phyloP scores from a whole-genome alignment of 2,329 filamentous ascomycete species.

The Epichloe festucae region DNA sequence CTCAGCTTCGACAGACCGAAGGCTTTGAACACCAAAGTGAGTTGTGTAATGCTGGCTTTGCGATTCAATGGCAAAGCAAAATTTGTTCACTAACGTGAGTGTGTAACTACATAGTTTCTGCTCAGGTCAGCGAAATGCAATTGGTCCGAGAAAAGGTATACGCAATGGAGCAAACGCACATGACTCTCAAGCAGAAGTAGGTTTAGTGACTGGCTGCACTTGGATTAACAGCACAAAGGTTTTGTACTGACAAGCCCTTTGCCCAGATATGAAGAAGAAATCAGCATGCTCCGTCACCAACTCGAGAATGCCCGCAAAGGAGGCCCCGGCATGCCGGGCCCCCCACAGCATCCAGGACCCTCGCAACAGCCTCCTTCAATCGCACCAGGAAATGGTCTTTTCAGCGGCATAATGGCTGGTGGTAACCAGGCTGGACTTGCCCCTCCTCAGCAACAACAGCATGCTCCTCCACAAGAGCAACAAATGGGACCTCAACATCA shows the following conservation, averaged over 20 bases:
- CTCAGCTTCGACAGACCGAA: slow-evolving; percentile 64
- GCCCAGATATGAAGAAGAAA: slow-evolving; percentile 82
- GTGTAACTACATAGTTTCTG: slow-evolving; percentile 49
- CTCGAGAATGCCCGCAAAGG: slow-evolving; percentile 62
- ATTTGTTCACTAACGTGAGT: not conserved
- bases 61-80: not conserved
- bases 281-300: slow-evolving; percentile 73
- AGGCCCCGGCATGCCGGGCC: slow-evolving; percentile 48
- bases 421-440: slow-evolving; percentile 72
- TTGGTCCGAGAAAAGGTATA: slow-evolving; percentile 89
- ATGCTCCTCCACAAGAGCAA: slow-evolving; percentile 56
- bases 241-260: slow-evolving; percentile 5
- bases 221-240: slow-evolving; percentile 2
- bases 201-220: slow-evolving; percentile 17
- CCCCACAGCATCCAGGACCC: slow-evolving; percentile 65
- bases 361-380: slow-evolving; percentile 80
- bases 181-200: slow-evolving; percentile 84
- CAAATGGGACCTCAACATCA: slow-evolving; percentile 35
- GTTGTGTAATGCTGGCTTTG: slow-evolving; percentile 20
- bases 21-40: slow-evolving; percentile 90
- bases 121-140: slow-evolving; percentile 90
- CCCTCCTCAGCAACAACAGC: slow-evolving; percentile 52
- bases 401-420: slow-evolving; percentile 92
- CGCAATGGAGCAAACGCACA: slow-evolving; percentile 79
- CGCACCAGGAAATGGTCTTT: slow-evolving; percentile 82